Conservation (phyloP, 352 stramenopile genomes). For the Pythium dissotocum region DNA sequence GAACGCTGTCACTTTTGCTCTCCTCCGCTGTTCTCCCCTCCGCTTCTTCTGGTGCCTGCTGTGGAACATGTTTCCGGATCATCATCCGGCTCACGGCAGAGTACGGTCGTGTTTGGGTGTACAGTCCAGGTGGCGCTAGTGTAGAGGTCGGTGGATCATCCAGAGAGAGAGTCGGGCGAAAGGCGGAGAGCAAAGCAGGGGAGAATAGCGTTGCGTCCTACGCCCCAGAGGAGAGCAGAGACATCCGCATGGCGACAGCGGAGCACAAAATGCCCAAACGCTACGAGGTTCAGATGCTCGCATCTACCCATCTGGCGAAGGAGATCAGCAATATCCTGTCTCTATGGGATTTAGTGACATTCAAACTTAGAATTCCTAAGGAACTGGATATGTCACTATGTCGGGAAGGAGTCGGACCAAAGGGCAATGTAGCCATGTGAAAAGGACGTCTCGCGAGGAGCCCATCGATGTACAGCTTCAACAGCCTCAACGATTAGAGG, state of each 20-base stretch:
- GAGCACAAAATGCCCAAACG: neutral
- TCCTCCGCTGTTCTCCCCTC: neutral
- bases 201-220: neutral
- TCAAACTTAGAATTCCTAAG: neutral
- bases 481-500: neutral
- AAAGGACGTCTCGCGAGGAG: neutral
- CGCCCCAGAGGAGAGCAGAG: neutral
- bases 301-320: constrained; percentile 6
- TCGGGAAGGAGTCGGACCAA: neutral
- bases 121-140: neutral
- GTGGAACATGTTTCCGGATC: neutral
- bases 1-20: neutral
- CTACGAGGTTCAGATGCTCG: neutral
- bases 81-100: neutral
- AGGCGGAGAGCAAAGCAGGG: neutral
- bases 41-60: neutral
- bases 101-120: neutral
- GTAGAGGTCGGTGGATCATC: neutral
- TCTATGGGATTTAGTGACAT: neutral
- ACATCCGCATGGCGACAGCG: neutral
- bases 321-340: neutral
- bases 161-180: neutral
- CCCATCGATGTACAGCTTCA: neutral
- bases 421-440: constrained; percentile 21
- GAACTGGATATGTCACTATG: neutral